Evolutionary conservation across 2,329 filamentous ascomycete genomes (phyloP).

Genomic region (Helotiales sp.): DNA sequence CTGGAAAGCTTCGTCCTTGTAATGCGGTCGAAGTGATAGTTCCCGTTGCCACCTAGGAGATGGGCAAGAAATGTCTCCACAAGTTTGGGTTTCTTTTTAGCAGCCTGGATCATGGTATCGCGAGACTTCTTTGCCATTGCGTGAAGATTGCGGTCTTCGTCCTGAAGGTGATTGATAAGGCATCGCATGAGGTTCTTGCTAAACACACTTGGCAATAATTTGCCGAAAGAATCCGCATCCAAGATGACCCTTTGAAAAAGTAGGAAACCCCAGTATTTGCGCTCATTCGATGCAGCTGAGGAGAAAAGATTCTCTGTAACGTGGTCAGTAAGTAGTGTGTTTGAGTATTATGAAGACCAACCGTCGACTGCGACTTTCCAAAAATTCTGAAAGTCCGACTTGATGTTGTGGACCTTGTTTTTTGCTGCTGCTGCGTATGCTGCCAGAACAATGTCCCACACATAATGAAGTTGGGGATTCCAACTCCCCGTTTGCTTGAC

Average conservation of each 20-base stretch:
- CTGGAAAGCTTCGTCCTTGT: slow-evolving; percentile 79
- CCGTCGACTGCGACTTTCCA: slow-evolving; percentile 87
- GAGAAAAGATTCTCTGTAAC: slow-evolving; percentile 76
- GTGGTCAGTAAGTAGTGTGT: slow-evolving; percentile 15
- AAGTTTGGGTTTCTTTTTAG: slow-evolving; percentile 59
- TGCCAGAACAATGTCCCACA: slow-evolving; percentile 78
- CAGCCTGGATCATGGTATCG: slow-evolving; percentile 67
- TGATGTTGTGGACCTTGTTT: slow-evolving; percentile 31
- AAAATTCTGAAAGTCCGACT: slow-evolving; percentile 66
- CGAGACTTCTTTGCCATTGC: slow-evolving; percentile 74
- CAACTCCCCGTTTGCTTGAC: slow-evolving; percentile 64
- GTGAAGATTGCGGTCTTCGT: slow-evolving; percentile 77
- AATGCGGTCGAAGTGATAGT: slow-evolving; percentile 79
- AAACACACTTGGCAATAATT: slow-evolving; percentile 63
- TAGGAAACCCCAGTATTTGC: slow-evolving; percentile 90
- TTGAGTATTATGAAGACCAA: slow-evolving; percentile 43
- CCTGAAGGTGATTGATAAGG: slow-evolving; percentile 78
- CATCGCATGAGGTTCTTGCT: slow-evolving; percentile 81
- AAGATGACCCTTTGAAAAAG: slow-evolving; percentile 77
- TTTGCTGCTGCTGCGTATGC: slow-evolving; percentile 44
- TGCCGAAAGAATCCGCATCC: slow-evolving; percentile 47
- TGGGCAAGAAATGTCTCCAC: slow-evolving; percentile 62
- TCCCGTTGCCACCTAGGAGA: slow-evolving; percentile 69
- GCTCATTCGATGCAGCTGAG: slow-evolving; percentile 76
- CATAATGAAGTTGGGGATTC: slow-evolving; percentile 80